Evolutionary conservation across 148 eudicot species (phyloP), one percentile per base, ranked within the genome.

Genomic region (Arbutus unedo): DNA sequence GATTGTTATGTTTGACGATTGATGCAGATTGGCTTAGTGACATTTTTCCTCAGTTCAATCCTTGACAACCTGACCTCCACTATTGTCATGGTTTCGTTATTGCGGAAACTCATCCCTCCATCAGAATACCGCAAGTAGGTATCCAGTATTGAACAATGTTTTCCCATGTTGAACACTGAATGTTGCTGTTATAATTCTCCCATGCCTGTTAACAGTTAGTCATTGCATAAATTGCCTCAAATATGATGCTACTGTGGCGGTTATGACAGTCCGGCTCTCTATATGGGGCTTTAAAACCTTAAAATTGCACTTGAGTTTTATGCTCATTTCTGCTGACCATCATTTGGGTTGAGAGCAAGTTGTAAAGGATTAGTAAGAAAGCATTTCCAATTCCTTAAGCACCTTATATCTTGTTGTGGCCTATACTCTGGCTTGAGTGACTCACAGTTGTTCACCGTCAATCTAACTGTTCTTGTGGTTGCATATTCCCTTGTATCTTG

Each of bases 21-120:
- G 54, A 84, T 93, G 90, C 99, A 96, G 99, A 87, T 96, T 83
- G 99, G 99, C 78, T 89, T 96, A 83, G 97, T 96, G 78, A 93
- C 99, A 78, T 96, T 96, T 87, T 92, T 92, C 89, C 92, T 96
- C 79, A 96, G 99, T 89, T 78, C 99, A 79, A 83, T 96, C 55
- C 99, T 96, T 78, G 99, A 94, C 93, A 96, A 94, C 89, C 90
- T 96, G 91, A 96, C 99, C 78, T 89, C 98, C 73, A 96, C 99
- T 55, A 96, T 96, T 76, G 93, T 96, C 86, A 96, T 96, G 99
- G 97, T 96, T 77, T 94, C 99, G 74, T 88, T 96, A 80, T 84
- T 96, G 86, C 91, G 98, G 87, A 96, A 94, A 83, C 87, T 96
- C 77, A 92, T 94, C 54, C 97, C 99, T 56, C 92, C 95, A 78